Base-by-base conservation (phyloP, 2,329 filamentous ascomycete genomes). In the Incumbomyces delicatus region DNA sequence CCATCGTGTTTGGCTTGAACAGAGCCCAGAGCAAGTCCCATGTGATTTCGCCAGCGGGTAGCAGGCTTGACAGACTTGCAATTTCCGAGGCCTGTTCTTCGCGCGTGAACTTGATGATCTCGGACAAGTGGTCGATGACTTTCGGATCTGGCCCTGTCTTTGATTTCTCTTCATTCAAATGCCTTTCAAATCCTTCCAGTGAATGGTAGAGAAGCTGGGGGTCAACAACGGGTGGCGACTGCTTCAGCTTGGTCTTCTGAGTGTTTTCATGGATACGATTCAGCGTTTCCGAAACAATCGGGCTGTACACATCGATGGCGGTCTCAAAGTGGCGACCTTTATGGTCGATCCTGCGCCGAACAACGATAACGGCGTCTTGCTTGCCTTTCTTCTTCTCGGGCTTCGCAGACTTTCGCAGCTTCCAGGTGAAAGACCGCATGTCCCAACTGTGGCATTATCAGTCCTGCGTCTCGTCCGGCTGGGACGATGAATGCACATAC, bases 21-120 rank as follows among this genome's bases (percentile, higher is more conserved):
- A 95, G 67, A 0, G 87, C 87, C 87, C 88, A 94, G 1, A 94
- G 70, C 2, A 94, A 74, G 48, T 94, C 86, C 56, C 89, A 95
- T 0, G 87, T 94, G 29, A 56, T 56, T 41, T 40, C 45, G 32
- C 39, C 41, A 10, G 38, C 38, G 7, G 17, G 11, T 5, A 29
- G 17, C 11, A 41, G 6, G 38, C 18, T 41, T 27, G 17, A 22
- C 12, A 41, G 20, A 29, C 38, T 41, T 8, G 38, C 20, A n/a
- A 41, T 41, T 3, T 41, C 38, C 6, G 16, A 18, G 14, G 38
- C 38, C 29, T 41, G 38, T 16, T 41, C 38, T 13, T 41, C 38
- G 11, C 22, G 16, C 18, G 38, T 41, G 38, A 41, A 41, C 5
- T 41, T 29, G 6, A 41, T 29, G 27, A 41, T 30, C 16, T 16